Evolutionary conservation across 2,329 filamentous ascomycete species (phyloP), one percentile per base, ranked within the genome.

Genomic region (Aureobasidium sp.): DNA sequence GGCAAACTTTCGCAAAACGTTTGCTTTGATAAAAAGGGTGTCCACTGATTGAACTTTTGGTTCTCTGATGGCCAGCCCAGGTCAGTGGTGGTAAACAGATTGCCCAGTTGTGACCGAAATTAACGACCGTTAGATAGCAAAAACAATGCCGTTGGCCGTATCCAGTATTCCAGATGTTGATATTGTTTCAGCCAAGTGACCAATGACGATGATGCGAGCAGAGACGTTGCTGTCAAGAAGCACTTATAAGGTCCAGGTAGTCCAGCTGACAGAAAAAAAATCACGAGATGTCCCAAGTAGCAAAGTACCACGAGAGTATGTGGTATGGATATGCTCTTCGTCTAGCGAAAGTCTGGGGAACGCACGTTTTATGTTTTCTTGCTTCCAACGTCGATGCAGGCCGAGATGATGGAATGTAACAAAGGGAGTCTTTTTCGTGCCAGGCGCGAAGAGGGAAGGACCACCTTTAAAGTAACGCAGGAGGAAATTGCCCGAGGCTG

Each of bases 81-180:
- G 39, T 48, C 55, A 39, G 55, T 59, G 32, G 15, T 59, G 29
- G 55, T 39, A 48, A 59, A 48, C 55, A 48, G 24, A 29, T 59
- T 59, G 55, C 43, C 43, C 55, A 59, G 55, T 59, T 59, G 55
- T 29, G 55, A 48, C 41, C 55, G 57, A 51, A 32, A 50, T 60
- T 60, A 60, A 60, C 44, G 57, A 60, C 57, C 57, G 57, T 60
- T 60, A 37, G 46, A 60, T 36, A 41, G 32, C 34, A 43, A 60
- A 60, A 60, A 50, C 44, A 51, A 50, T 46, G 44, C 36, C 46
- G 44, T 43, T 60, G 26, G 46, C 32, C 57, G 10, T 43, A 51
- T 50, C 37, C 29, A 51, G 57, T 41, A 60, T 27, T 15, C 36
- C 12, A 29, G 36, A 48, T 43, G 57, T 32, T 32, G 39, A 50